Base-by-base conservation (phyloP, 2,329 filamentous ascomycete genomes). In the Neurospora crassa region DNA sequence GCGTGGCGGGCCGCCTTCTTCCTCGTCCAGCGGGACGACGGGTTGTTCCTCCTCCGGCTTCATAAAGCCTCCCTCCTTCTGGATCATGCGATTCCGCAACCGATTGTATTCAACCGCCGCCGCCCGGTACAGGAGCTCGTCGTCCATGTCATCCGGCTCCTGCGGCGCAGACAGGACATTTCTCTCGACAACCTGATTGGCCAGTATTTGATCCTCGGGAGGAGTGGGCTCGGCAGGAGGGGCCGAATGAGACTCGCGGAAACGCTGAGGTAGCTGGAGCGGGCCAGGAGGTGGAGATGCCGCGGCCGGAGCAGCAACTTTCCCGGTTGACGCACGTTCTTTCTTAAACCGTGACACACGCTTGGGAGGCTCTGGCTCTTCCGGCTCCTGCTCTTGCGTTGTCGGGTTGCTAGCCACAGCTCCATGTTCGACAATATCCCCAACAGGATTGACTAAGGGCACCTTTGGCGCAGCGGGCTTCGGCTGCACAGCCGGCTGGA, bases 61-160 rank as follows among this genome's bases (percentile, higher is more conserved):
- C 76, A 91, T 82, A 79, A 97, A 97, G 3, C 94, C 94, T 69
- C 94, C 94, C 76, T 96, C 89, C 76, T 90, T 87, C 75, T 93
- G 89, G 70, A 97, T 94, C 81, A 96, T 90, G 77, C 88, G 88
- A 78, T 94, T 97, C 24, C 95, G 91, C 79, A 92, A 85, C 67
- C 88, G 89, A 79, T 97, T 91, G 80, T 97, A 97, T 78, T 96
- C 92, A 45, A 89, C 88, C 8, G 92, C 90, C 16, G 97, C 89
- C 79, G 97, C 91, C 73, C 92, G 89, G 70, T 91, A 87, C 69
- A 95, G 84, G 40, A 94, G 83, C 24, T 89, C 85, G 5, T 91
- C 88, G 75, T 97, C 91, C 47, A 95, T 84, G 74, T 92, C 90
- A 75, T 92, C 88, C 0, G 88, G 88, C 72, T 81, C 80, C 59